phyloP scores from a whole-genome alignment of 78 protist species.

The Dictyostelium capitatum region DNA sequence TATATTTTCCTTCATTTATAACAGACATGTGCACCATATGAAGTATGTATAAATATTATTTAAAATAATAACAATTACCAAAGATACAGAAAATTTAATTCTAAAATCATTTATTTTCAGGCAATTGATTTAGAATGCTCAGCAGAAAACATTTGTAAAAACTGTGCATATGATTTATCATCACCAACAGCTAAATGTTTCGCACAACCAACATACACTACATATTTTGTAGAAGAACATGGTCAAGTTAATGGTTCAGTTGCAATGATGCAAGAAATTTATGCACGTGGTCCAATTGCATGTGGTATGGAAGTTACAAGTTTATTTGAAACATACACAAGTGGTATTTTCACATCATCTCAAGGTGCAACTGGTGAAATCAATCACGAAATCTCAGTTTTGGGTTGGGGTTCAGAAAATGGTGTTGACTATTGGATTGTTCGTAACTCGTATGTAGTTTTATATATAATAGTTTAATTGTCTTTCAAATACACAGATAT shows the following conservation, averaged over 20 bases:
- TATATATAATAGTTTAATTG: not conserved
- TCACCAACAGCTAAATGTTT: constrained; percentile 79
- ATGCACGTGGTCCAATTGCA: constrained; percentile 85
- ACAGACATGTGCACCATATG: too few relatives aligned
- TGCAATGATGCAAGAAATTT: constrained; percentile 92
- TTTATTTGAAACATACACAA: constrained; percentile 43
- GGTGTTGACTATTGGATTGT: constrained; percentile 75
- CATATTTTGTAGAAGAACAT: constrained; percentile 86
- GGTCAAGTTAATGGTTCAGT: constrained; percentile 88
- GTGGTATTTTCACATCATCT: constrained; percentile 78
- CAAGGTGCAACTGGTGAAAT: constrained; percentile 45
- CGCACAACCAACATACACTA: constrained; percentile 84
- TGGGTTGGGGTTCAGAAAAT: constrained; percentile 90
- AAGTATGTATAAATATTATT: not conserved
- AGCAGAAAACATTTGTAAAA: constrained; percentile 84
- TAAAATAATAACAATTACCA: too few relatives aligned
- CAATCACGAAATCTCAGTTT: constrained; percentile 89
- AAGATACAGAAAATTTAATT: not conserved
- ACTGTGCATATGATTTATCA: constrained; percentile 88
- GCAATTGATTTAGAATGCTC: constrained; percentile 83
- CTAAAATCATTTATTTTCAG: not conserved
- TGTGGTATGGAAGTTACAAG: constrained; percentile 71
- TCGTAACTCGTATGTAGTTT: not conserved
- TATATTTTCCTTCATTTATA: too few relatives aligned
- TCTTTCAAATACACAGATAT: too few relatives aligned